Percentiles rank a stretch among this genome's conserved stretches.
These are phyloP conservation scores for Chenopodium formosanum DNA, from an alignment of 148 eudicot species.

Conservation along the genomic window DNA sequence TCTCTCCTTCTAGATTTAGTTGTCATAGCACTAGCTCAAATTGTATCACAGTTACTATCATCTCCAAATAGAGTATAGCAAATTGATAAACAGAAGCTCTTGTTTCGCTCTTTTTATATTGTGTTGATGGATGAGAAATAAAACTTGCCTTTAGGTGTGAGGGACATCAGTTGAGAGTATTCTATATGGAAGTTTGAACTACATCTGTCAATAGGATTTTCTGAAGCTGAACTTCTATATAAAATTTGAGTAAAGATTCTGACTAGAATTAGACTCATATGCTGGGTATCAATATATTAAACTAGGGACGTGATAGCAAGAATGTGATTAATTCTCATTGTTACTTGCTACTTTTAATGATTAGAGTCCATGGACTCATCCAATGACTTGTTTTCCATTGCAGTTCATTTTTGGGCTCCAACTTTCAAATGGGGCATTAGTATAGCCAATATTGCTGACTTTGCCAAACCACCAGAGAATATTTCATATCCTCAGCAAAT, in stretches of 20 bases:
- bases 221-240: background rate
- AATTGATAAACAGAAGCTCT: background rate
- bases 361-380: background rate
- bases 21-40: background rate
- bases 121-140: background rate
- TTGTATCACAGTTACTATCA: background rate
- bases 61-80: background rate
- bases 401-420: slow-evolving; percentile 99
- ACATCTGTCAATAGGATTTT: background rate
- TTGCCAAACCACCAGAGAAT: slow-evolving; percentile 77
- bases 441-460: slow-evolving; percentile 91
- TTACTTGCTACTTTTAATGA: background rate
- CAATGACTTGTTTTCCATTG: slow-evolving; percentile 23
- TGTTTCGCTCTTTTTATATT: background rate
- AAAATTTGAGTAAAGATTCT: background rate
- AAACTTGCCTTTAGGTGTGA: background rate
- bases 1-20: background rate
- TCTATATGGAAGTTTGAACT: background rate
- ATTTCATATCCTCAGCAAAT: slow-evolving; percentile 92
- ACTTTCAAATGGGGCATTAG: slow-evolving; percentile 97
- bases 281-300: background rate
- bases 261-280: background rate
- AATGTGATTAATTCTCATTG: background rate
- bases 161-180: background rate
- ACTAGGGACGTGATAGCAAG: background rate